phyloP scores from a whole-genome alignment of 78 protist genomes.

The Bodo saltans region DNA sequence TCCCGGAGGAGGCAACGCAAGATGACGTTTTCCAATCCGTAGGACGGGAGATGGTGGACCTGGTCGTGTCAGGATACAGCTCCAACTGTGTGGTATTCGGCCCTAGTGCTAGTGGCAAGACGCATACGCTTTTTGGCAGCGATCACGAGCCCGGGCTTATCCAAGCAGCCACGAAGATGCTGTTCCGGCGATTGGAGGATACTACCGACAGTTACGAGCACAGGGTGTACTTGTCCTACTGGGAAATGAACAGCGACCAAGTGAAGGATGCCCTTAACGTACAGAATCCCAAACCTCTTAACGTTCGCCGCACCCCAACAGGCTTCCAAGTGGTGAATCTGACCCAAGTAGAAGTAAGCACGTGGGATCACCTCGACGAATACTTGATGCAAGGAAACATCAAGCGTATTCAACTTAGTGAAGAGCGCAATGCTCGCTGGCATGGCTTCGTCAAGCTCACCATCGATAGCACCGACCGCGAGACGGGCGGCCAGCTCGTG shows the following conservation, averaged over 20 bases:
- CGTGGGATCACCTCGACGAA: slow-evolving; percentile 26
- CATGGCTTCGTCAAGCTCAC: slow-evolving; percentile 8
- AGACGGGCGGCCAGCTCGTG: not conserved
- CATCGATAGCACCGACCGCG: not conserved
- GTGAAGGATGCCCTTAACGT: not conserved
- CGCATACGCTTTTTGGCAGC: slow-evolving; percentile 16
- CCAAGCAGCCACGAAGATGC: slow-evolving; percentile 14
- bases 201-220: not conserved
- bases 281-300: not conserved
- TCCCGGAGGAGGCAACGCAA: slow-evolving; percentile 27
- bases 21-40: slow-evolving; percentile 16
- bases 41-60: slow-evolving; percentile 28
- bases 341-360: slow-evolving; percentile 4
- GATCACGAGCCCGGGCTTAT: slow-evolving; percentile 23
- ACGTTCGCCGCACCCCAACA: not conserved
- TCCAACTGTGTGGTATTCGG: not conserved
- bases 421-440: slow-evolving; percentile 10
- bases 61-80: slow-evolving; percentile 18
- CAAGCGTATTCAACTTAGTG: not conserved
- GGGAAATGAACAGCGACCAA: slow-evolving; percentile 12
- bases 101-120: slow-evolving; percentile 12
- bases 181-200: not conserved
- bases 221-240: slow-evolving; percentile 9
- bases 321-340: not conserved
- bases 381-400: slow-evolving; percentile 24